These are phyloP conservation scores for Apium graveolens DNA, from an alignment of 129 eudicot genomes.

Conservation along the genomic window DNA sequence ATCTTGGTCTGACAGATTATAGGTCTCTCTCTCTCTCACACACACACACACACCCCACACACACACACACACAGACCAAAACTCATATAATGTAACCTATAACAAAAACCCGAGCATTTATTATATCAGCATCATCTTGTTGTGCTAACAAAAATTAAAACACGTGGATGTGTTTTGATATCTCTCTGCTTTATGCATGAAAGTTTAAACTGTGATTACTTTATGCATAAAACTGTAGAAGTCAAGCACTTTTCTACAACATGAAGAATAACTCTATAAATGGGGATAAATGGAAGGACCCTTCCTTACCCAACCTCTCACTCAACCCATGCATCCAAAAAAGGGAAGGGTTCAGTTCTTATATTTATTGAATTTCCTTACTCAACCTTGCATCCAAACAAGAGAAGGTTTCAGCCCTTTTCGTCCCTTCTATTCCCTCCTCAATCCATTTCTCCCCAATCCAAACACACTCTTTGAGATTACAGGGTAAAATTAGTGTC, in stretches of 20 bases:
- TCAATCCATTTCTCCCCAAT: not conserved
- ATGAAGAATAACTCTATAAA: not conserved
- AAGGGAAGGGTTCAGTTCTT: not conserved
- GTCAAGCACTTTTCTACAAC: not conserved
- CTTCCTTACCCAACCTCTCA: not conserved
- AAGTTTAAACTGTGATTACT: not conserved
- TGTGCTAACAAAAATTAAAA: not conserved
- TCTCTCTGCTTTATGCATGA: not conserved
- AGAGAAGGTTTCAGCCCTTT: not conserved
- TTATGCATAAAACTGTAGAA: not conserved
- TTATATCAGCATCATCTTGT: not conserved
- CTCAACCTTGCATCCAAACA: not conserved
- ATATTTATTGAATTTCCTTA: not conserved
- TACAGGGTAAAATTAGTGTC: not conserved
- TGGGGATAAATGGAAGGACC: not conserved
- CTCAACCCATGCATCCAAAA: not conserved
- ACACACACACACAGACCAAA: not conserved
- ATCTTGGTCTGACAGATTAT: slow-evolving; percentile 95
- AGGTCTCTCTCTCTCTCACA: slow-evolving; percentile 45
- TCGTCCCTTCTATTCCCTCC: not conserved
- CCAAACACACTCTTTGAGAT: not conserved
- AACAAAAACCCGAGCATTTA: not conserved
- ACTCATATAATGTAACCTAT: not conserved
- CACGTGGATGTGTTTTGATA: not conserved
- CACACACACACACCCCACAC: not conserved